Percentiles rank a stretch among this genome's conserved stretches.
These are phyloP conservation scores for Aspergillus niger DNA, from an alignment of 2,329 filamentous ascomycete species.

Conservation along the genomic window DNA sequence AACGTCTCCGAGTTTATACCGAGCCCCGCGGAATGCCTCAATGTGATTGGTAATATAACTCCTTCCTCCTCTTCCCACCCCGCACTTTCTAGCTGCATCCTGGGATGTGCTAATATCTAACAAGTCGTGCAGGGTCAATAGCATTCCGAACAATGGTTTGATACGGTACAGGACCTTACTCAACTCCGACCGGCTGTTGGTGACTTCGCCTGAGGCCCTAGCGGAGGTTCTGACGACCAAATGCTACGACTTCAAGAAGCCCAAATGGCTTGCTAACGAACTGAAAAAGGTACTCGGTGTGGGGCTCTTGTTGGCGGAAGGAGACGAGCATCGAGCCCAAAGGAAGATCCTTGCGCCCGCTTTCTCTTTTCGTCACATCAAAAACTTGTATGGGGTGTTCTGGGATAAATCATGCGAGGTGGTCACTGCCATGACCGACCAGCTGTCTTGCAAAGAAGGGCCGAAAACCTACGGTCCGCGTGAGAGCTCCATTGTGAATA, in stretches of 20 bases:
- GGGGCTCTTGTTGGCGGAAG: background rate
- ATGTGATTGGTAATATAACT: background rate
- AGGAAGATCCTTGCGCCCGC: background rate
- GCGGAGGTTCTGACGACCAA: constrained; percentile 1
- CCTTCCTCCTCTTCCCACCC: background rate
- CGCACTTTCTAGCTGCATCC: background rate
- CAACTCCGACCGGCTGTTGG: background rate
- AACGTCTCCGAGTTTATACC: background rate
- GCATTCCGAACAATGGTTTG: background rate
- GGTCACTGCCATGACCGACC: background rate
- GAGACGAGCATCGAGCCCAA: constrained; percentile 2
- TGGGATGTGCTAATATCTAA: background rate
- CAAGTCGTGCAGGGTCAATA: background rate
- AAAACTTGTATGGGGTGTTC: background rate
- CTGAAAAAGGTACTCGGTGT: background rate
- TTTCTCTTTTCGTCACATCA: background rate
- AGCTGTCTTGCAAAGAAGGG: background rate
- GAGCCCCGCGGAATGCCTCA: background rate
- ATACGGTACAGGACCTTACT: constrained; percentile 1
- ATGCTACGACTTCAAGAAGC: constrained; percentile 2
- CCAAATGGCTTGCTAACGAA: background rate
- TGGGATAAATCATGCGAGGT: background rate
- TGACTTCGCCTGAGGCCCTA: constrained; percentile 5
- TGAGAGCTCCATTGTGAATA: background rate
- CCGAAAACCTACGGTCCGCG: no score